A percentile compares a stretch with the other conserved stretches of the same genome.
Conservation (phyloP, 495 filamentous ascomycete species). For the Bombardia bombarda region DNA sequence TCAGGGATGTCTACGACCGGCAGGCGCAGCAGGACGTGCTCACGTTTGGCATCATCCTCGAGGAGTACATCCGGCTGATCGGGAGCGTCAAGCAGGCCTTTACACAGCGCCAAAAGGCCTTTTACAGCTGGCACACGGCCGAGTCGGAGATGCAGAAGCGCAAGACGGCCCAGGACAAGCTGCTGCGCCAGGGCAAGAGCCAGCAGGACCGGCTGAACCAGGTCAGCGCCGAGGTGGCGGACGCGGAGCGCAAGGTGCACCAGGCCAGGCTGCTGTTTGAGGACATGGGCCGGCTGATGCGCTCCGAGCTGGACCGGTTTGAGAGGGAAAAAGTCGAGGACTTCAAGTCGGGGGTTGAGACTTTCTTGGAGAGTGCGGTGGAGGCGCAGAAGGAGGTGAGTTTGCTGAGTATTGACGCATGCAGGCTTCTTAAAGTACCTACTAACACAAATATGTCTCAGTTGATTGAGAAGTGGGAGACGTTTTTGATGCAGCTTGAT, state of each 20-base stretch:
- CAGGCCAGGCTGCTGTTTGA: slow-evolving; percentile 85
- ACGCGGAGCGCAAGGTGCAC: slow-evolving; percentile 91
- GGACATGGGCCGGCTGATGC: slow-evolving; percentile 94
- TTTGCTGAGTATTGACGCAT: slow-evolving; percentile 7
- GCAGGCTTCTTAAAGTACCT: neutral
- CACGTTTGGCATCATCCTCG: slow-evolving; percentile 92
- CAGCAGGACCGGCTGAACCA: slow-evolving; percentile 94
- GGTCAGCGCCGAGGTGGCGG: slow-evolving; percentile 80
- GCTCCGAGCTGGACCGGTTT: slow-evolving; percentile 82
- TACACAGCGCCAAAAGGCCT: slow-evolving; percentile 85
- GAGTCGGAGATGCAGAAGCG: slow-evolving; percentile 85
- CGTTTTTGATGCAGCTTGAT: slow-evolving; percentile 90
- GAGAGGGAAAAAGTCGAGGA: slow-evolving; percentile 98
- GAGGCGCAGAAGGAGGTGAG: slow-evolving; percentile 96
- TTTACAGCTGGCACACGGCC: slow-evolving; percentile 82
- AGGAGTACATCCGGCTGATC: slow-evolving; percentile 96
- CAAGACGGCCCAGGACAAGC: slow-evolving; percentile 78
- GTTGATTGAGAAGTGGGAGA: slow-evolving; percentile 99
- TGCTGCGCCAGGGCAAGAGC: slow-evolving; percentile 83
- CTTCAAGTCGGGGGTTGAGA: slow-evolving; percentile 97
- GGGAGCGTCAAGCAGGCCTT: slow-evolving; percentile 90
- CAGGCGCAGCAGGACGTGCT: slow-evolving; percentile 96
- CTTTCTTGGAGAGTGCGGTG: slow-evolving; percentile 89
- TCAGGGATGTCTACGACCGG: slow-evolving; percentile 89
- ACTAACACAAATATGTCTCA: slow-evolving; percentile 25